A percentile compares a stretch with the other conserved stretches of the same genome.
phyloP scores from a whole-genome alignment of 208 protist species.

The Porcisia hertigi region DNA sequence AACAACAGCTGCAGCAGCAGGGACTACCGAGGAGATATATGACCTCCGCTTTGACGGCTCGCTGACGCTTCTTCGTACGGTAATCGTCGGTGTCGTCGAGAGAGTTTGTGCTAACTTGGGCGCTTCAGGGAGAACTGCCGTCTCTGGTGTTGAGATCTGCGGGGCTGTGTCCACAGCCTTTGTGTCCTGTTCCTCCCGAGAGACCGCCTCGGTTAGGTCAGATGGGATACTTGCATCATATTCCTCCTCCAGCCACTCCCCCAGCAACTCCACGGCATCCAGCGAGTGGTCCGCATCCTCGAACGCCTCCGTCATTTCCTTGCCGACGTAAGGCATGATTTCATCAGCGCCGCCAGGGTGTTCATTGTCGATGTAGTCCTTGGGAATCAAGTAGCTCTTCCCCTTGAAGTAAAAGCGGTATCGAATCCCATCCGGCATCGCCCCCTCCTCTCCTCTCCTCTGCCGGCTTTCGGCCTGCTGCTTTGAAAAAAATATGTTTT shows the following conservation, averaged over 20 bases:
- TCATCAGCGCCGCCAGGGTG: constrained; percentile 40
- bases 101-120: background rate
- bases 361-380: constrained; percentile 35
- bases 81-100: background rate
- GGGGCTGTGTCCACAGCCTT: background rate
- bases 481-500: no score
- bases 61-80: background rate
- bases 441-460: background rate
- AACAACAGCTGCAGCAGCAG: constrained; percentile 3
- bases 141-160: background rate
- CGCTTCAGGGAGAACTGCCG: background rate
- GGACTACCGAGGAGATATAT: background rate
- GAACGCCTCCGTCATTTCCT: constrained; percentile 44
- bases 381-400: constrained; percentile 31
- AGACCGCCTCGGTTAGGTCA: background rate
- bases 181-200: background rate
- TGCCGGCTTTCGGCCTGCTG: no score
- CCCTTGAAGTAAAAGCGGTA: constrained; percentile 35
- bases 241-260: constrained; percentile 38
- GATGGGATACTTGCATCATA: background rate
- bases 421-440: constrained; percentile 12
- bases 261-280: constrained; percentile 32
- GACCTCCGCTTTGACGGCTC: background rate
- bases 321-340: constrained; percentile 28
- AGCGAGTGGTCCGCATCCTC: constrained; percentile 38